Percentiles rank a stretch among this genome's conserved stretches.
Conservation (phyloP, 371 early-diverging fungal species). For the Mortierella sp. region DNA sequence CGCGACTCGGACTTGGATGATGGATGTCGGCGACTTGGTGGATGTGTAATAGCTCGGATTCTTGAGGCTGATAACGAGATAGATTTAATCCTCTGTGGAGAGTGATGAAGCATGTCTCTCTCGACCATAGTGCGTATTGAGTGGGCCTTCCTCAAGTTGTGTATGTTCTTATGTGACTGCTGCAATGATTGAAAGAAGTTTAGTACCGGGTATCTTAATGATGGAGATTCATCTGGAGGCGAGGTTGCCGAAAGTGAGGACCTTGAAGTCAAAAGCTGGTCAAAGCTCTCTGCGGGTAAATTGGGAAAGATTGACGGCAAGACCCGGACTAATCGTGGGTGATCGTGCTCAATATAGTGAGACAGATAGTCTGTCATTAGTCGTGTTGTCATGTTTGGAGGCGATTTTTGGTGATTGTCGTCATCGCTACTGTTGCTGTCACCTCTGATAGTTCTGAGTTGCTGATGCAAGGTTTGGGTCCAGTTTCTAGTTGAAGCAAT, state of each 20-base stretch:
- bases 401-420: neutral
- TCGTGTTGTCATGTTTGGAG: neutral
- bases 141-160: conserved; percentile 21
- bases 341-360: conserved; percentile 31
- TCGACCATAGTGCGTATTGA: conserved; percentile 14
- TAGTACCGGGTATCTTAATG: conserved; percentile 10
- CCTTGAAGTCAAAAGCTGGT: conserved; percentile 13
- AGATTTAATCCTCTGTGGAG: conserved; percentile 22
- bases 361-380: conserved; percentile 31
- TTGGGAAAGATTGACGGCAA: conserved; percentile 23
- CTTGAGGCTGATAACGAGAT: conserved; percentile 26
- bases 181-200: conserved; percentile 24
- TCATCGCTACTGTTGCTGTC: neutral
- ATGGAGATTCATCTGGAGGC: neutral
- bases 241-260: neutral
- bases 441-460: conserved; percentile 7
- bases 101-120: conserved; percentile 30
- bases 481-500: conserved; percentile 3
- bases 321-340: conserved; percentile 15
- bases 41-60: conserved; percentile 15
- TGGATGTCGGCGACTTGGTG: conserved; percentile 1
- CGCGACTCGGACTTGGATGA: neutral
- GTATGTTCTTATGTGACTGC: conserved; percentile 15
- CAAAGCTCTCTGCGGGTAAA: conserved; percentile 28
- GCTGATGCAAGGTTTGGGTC: conserved; percentile 17